These are phyloP conservation scores for Aspergillus pseudoglaucus DNA, from an alignment of 2,329 filamentous ascomycete species.

Conservation along the genomic window DNA sequence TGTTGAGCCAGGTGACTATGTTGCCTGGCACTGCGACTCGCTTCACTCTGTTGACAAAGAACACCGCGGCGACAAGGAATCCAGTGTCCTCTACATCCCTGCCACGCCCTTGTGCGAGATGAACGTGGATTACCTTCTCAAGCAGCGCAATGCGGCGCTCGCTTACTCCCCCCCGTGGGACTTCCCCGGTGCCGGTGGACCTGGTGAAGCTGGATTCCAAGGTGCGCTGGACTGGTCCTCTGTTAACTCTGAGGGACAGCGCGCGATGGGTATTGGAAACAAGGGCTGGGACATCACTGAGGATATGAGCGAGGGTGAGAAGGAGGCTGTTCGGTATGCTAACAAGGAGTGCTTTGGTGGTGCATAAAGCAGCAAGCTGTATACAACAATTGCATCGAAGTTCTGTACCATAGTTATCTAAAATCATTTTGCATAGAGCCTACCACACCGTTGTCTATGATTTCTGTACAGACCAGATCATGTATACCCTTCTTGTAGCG, in stretches of 20 bases:
- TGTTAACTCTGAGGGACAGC: slow-evolving; percentile 43
- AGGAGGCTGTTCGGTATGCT: slow-evolving; percentile 44
- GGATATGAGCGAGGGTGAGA: slow-evolving; percentile 46
- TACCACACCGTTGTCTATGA: no score
- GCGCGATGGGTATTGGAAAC: slow-evolving; percentile 50
- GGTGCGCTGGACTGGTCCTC: slow-evolving; percentile 34
- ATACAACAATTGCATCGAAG: neutral
- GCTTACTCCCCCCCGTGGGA: slow-evolving; percentile 62
- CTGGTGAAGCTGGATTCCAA: slow-evolving; percentile 36
- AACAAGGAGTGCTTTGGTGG: slow-evolving; percentile 49
- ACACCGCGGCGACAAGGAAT: slow-evolving; percentile 66
- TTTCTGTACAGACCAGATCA: no score
- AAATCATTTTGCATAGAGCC: no score
- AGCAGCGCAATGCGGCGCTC: slow-evolving; percentile 66
- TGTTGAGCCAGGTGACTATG: slow-evolving; percentile 67
- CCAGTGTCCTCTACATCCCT: slow-evolving; percentile 83
- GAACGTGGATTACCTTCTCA: slow-evolving; percentile 64
- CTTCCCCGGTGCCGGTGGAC: slow-evolving; percentile 54
- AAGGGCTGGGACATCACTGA: slow-evolving; percentile 44
- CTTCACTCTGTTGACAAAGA: slow-evolving; percentile 79
- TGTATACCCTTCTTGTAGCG: no score
- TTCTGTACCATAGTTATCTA: no score
- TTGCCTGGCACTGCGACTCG: slow-evolving; percentile 71
- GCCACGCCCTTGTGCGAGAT: slow-evolving; percentile 70
- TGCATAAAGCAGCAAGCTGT: neutral